phyloP scores from a whole-genome alignment of 1,284 basidiomycete genomes.

The Naganishia albida region DNA sequence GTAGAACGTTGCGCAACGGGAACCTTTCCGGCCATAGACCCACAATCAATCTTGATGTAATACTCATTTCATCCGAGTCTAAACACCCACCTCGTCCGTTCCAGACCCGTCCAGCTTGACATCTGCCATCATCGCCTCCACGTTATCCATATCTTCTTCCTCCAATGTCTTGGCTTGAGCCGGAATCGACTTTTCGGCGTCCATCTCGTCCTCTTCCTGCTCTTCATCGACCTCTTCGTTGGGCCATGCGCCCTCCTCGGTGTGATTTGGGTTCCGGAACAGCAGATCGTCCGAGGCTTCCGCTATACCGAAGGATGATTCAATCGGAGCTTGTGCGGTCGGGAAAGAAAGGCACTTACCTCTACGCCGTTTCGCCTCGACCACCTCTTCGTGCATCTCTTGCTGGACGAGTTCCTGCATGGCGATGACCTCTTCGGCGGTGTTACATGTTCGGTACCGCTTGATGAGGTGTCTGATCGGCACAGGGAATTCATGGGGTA shows the following conservation, averaged over 20 bases:
- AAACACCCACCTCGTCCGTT: conserved; percentile 22
- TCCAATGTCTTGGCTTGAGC: not conserved
- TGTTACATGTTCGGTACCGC: conserved; percentile 69
- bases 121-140: conserved; percentile 32
- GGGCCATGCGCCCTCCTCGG: conserved; percentile 40
- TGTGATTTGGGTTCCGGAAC: conserved; percentile 63
- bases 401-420: conserved; percentile 73
- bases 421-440: conserved; percentile 64
- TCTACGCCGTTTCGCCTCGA: conserved; percentile 60
- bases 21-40: not conserved
- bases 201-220: conserved; percentile 34
- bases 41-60: not conserved
- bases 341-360: conserved; percentile 47
- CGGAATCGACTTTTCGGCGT: not conserved
- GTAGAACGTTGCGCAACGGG: not conserved
- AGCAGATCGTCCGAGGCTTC: conserved; percentile 58
- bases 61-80: not conserved
- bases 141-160: conserved; percentile 32
- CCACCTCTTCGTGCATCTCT: conserved; percentile 69
- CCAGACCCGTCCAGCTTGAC: conserved; percentile 14
- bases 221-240: conserved; percentile 41
- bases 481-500: not conserved
- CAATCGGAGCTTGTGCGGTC: conserved; percentile 12
- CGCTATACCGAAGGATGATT: conserved; percentile 32
- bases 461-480: conserved; percentile 64